phyloP scores from a whole-genome alignment of 2,329 filamentous ascomycete species.

The Sclerotinia minor region DNA sequence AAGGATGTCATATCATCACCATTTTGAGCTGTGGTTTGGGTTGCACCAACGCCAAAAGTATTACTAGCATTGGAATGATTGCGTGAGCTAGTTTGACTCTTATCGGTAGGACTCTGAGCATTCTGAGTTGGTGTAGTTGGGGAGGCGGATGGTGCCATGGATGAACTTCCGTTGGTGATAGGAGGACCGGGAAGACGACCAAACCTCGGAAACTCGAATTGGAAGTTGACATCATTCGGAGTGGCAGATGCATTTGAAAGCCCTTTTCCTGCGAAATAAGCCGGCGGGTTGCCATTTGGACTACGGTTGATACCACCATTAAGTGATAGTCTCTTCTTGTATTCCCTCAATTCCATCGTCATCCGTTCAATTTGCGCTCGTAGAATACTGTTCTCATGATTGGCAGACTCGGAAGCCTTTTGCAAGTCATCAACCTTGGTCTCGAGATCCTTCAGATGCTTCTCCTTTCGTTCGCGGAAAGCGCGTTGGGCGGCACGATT shows the following conservation, averaged over 20 bases:
- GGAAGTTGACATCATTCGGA: slow-evolving; percentile 76
- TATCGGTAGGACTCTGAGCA: slow-evolving; percentile 33
- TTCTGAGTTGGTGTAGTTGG: slow-evolving; percentile 28
- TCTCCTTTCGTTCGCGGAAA: slow-evolving; percentile 93
- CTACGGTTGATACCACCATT: slow-evolving; percentile 39
- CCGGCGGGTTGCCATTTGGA: slow-evolving; percentile 31
- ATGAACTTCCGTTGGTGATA: slow-evolving; percentile 25
- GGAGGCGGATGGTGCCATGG: slow-evolving; percentile 32
- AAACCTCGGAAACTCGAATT: slow-evolving; percentile 96
- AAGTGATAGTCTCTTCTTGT: slow-evolving; percentile 79
- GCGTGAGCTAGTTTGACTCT: slow-evolving; percentile 35
- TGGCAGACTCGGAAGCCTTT: slow-evolving; percentile 79
- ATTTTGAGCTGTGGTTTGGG: slow-evolving; percentile 32
- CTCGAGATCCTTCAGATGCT: slow-evolving; percentile 82
- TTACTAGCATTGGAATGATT: slow-evolving; percentile 40
- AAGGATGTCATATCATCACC: slow-evolving; percentile 53
- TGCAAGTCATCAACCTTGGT: slow-evolving; percentile 74
- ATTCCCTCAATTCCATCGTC: slow-evolving; percentile 81
- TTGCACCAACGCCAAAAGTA: slow-evolving; percentile 40
- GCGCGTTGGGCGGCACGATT: slow-evolving; percentile 90
- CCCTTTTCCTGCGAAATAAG: slow-evolving; percentile 45
- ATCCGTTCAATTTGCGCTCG: slow-evolving; percentile 87
- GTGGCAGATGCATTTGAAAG: slow-evolving; percentile 54
- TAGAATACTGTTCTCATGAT: slow-evolving; percentile 80
- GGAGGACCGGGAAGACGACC: slow-evolving; percentile 63